Conservation (phyloP, 1,284 basidiomycete species). For the Tremellales sp. region DNA sequence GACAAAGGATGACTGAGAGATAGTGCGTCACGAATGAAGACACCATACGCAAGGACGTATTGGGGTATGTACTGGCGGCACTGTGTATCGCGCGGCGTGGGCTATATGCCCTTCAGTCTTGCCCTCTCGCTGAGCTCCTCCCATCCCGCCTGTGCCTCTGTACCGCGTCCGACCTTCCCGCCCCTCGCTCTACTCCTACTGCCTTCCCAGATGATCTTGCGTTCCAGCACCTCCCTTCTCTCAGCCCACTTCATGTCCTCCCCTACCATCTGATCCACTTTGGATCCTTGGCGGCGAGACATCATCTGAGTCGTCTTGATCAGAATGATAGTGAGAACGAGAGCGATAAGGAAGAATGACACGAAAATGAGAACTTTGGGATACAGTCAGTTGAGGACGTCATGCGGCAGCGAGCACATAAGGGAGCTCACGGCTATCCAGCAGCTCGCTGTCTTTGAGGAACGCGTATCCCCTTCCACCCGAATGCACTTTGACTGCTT, state of each 20-base stretch:
- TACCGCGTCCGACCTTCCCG: too few species aligned
- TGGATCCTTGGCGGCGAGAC: background rate
- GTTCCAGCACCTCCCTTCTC: constrained; percentile 19
- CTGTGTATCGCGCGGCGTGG: too few species aligned
- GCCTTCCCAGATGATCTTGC: constrained; percentile 14
- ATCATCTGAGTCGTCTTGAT: constrained; percentile 8
- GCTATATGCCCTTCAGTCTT: too few species aligned
- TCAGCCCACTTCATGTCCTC: constrained; percentile 32
- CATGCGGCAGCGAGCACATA: background rate
- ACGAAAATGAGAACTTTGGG: constrained; percentile 26
- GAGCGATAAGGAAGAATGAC: constrained; percentile 8
- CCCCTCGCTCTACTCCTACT: too few species aligned
- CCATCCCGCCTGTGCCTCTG: too few species aligned
- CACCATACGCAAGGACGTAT: too few species aligned
- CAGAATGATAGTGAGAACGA: constrained; percentile 12
- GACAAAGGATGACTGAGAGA: too few species aligned
- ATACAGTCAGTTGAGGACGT: too few species aligned
- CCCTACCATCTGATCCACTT: constrained; percentile 20
- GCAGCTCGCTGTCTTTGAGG: constrained; percentile 15
- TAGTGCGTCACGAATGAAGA: too few species aligned
- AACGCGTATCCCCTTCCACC: constrained; percentile 25
- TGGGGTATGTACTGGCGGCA: too few species aligned
- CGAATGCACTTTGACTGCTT: background rate
- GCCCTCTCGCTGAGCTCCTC: too few species aligned
- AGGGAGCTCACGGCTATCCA: constrained; percentile 28